Conservation (phyloP, 1,284 basidiomycete species). For the Boletus sp. region DNA sequence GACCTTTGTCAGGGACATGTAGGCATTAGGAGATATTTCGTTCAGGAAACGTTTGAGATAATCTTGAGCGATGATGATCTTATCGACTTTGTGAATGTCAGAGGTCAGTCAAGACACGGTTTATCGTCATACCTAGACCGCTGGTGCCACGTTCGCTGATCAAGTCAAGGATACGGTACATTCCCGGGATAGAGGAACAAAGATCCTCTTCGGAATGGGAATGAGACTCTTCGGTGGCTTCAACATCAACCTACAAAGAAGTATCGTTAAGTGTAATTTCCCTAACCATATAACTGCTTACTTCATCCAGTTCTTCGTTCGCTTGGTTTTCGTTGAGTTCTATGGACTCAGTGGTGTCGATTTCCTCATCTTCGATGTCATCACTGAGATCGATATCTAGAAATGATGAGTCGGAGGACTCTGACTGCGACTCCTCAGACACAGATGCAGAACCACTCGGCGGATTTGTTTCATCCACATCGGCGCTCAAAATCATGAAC, state of each 20-base stretch:
- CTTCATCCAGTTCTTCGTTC: conserved; percentile 18
- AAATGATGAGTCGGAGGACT: conserved; percentile 23
- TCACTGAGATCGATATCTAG: conserved; percentile 15
- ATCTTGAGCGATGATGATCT: conserved; percentile 54
- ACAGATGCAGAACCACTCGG: conserved; percentile 1
- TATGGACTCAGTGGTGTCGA: conserved; percentile 15
- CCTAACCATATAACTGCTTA: neutral
- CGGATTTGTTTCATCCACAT: conserved; percentile 1
- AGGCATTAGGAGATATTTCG: conserved; percentile 43
- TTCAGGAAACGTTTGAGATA: conserved; percentile 46
- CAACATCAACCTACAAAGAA: conserved; percentile 15
- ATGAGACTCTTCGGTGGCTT: conserved; percentile 5
- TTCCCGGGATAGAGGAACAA: conserved; percentile 34
- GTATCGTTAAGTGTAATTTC: neutral
- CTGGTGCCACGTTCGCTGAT: conserved; percentile 49
- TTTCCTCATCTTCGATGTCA: conserved; percentile 19
- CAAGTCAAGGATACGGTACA: conserved; percentile 55
- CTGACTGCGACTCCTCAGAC: conserved; percentile 17
- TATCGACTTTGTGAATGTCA: conserved; percentile 42
- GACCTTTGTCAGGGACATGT: conserved; percentile 48
- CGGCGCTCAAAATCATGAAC: conserved; percentile 10
- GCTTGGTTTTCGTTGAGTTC: conserved; percentile 13
- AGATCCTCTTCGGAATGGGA: conserved; percentile 24
- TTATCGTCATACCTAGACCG: conserved; percentile 43
- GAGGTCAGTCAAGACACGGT: neutral